These are phyloP conservation scores for Coniochaeta prunicola DNA, from an alignment of 2,329 filamentous ascomycete species.

Conservation along the genomic window DNA sequence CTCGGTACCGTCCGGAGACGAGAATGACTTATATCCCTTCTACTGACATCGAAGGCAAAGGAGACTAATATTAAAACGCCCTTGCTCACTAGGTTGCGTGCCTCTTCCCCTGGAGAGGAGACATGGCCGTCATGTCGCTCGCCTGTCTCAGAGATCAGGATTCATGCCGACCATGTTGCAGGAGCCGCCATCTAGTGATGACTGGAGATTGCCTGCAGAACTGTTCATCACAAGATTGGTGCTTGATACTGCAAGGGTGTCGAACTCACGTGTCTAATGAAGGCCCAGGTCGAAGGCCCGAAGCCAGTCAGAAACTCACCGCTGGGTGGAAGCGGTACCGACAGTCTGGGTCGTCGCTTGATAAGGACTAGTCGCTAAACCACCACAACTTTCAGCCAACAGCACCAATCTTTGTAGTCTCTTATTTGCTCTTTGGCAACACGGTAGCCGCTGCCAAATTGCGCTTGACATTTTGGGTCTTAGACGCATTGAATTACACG, in stretches of 20 bases:
- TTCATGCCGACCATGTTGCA: background rate
- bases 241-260: background rate
- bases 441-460: background rate
- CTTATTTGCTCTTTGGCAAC: background rate
- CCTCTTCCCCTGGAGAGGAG: background rate
- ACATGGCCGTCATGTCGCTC: background rate
- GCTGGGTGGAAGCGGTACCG: background rate
- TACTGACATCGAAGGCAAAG: too few relatives aligned
- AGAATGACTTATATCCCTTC: background rate
- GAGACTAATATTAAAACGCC: background rate
- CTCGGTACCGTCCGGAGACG: background rate
- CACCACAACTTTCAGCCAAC: background rate
- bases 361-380: background rate
- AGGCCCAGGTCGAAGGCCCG: background rate
- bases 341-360: background rate
- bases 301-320: background rate
- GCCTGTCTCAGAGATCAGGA: background rate
- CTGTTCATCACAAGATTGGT: background rate
- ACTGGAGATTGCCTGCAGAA: background rate
- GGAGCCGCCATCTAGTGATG: background rate
- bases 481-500: background rate
- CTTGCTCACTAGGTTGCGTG: background rate
- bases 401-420: background rate
- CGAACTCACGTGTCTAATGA: background rate
- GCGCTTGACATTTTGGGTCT: background rate